phyloP scores from a whole-genome alignment of 176 grass and related monocot genomes.

The Melocanna baccifera region DNA sequence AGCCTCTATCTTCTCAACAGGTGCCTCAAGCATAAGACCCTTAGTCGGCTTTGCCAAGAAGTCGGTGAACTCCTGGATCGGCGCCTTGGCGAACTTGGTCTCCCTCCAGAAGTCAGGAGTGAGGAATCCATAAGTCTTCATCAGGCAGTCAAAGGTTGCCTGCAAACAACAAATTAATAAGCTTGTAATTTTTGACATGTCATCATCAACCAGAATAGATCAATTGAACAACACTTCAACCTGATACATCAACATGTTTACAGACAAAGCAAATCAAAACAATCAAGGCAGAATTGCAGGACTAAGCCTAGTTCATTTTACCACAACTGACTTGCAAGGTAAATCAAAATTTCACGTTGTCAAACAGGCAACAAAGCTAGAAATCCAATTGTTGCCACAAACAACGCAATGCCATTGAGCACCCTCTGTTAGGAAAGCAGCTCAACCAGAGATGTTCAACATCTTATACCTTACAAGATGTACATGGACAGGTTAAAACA shows the following conservation, averaged over 20 bases:
- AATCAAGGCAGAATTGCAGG: background rate
- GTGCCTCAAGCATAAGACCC: constrained; percentile 45
- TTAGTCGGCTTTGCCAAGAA: constrained; percentile 62
- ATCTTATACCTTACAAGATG: background rate
- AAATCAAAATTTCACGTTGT: background rate
- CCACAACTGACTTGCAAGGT: background rate
- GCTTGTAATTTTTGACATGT: background rate
- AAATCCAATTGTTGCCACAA: background rate
- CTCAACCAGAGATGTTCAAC: background rate
- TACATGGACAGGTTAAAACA: background rate
- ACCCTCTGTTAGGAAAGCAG: background rate
- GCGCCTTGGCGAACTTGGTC: constrained; percentile 54
- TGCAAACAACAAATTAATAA: constrained; percentile 16
- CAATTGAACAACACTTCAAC: background rate
- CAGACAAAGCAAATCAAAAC: background rate
- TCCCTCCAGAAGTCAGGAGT: constrained; percentile 82
- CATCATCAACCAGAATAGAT: background rate
- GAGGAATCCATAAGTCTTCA: constrained; percentile 86
- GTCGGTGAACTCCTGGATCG: constrained; percentile 73
- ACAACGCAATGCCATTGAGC: background rate
- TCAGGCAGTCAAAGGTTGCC: constrained; percentile 84
- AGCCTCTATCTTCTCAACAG: constrained; percentile 56
- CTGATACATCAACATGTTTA: background rate
- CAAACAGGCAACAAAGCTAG: background rate
- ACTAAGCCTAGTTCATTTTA: background rate